phyloP scores from a whole-genome alignment of 257 asterid genomes.

The Solanum dulcamara region DNA sequence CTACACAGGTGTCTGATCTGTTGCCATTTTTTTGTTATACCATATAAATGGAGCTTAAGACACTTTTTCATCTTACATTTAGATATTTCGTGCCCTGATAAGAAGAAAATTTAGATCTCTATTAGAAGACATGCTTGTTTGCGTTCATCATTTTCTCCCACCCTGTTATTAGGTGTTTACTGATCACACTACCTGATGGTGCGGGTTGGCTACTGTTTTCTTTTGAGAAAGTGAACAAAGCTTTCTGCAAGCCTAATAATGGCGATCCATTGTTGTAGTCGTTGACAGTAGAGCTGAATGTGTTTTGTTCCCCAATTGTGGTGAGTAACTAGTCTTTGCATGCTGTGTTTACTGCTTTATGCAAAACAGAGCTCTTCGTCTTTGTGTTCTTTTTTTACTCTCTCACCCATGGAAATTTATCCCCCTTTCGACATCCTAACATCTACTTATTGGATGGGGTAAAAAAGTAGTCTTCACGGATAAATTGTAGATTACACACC shows the following conservation, averaged over 20 bases:
- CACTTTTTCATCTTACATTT: neutral
- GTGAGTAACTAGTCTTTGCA: no score
- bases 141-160: neutral
- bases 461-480: no score
- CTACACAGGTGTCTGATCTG: neutral
- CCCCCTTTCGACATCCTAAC: no score
- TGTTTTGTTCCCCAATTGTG: no score
- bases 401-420: no score
- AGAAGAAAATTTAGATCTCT: neutral
- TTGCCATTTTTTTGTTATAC: neutral
- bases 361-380: no score
- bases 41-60: neutral
- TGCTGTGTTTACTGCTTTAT: no score
- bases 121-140: neutral
- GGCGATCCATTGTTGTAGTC: neutral
- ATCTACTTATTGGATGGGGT: no score
- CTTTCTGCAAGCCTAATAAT: neutral
- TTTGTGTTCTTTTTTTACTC: no score
- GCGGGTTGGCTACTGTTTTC: neutral
- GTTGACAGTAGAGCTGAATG: neutral
- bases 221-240: neutral
- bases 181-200: no score
- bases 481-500: neutral
- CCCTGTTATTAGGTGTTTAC: no score
- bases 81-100: neutral